Percentiles rank a stretch among this genome's conserved stretches.
phyloP scores from a whole-genome alignment of 2,329 filamentous ascomycete species.

The Dothistroma pini region DNA sequence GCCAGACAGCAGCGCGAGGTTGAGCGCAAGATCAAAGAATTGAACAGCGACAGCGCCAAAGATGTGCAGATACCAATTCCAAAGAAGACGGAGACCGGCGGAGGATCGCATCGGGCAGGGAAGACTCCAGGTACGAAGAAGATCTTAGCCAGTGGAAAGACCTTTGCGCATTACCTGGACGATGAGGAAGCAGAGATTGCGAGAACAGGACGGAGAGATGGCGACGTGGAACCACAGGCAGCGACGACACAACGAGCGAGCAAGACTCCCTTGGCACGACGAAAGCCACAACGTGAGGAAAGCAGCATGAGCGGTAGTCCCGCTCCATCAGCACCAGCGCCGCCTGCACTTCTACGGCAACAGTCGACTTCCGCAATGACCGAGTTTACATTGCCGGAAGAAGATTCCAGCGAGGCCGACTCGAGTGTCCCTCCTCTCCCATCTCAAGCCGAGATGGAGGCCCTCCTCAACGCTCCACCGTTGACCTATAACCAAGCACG shows the following conservation, averaged over 20 bases:
- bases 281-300: conserved; percentile 28
- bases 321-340: conserved; percentile 17
- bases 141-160: conserved; percentile 77
- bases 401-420: conserved; percentile 42
- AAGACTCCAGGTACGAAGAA: conserved; percentile 68
- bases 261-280: conserved; percentile 36
- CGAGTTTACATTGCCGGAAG: conserved; percentile 46
- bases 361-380: conserved; percentile 10
- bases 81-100: conserved; percentile 45
- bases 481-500: conserved; percentile 64
- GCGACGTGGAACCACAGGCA: conserved; percentile 24
- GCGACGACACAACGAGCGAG: conserved; percentile 29
- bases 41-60: conserved; percentile 67
- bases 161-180: conserved; percentile 76
- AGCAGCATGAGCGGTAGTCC: conserved; percentile 29
- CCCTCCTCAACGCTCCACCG: conserved; percentile 61
- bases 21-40: conserved; percentile 72
- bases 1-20: conserved; percentile 81
- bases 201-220: conserved; percentile 31
- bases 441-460: conserved; percentile 54
- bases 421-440: conserved; percentile 24
- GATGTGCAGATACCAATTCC: conserved; percentile 64
- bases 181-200: conserved; percentile 65
- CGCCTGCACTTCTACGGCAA: conserved; percentile 14
- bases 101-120: conserved; percentile 46